Base-by-base conservation (phyloP, 192 early-diverging fungal species). In the Coemansia sp. region DNA sequence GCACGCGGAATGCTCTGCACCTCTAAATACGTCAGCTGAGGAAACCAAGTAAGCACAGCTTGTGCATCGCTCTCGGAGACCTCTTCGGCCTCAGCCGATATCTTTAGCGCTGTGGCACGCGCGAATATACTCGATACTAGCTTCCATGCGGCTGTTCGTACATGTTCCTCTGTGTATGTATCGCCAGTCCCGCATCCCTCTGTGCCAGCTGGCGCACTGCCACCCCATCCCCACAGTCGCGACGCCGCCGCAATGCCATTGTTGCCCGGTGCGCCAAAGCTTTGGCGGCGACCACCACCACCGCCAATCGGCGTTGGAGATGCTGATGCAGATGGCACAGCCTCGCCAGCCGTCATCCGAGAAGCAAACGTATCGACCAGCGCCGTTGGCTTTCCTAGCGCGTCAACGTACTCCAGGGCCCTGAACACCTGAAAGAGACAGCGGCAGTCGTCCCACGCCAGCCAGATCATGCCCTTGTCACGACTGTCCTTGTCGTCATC, bases 11-110 rank as follows among this genome's bases (percentile, higher is more conserved):
- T 71, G 41, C 68, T 52, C 56, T 71, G 68, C 7, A 68, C 43
- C 33, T 81, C 78, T 32, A 81, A 55, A 35, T 65, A 74, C 39
- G 74, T 65, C 14, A 81, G 68, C 44, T 52, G 67, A 14, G 78
- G 78, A 35, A 81, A 81, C 78, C 78, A 81, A 18, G 78, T 69
- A 65, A 81, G 36, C 8, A 81, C 78, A 0, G 72, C 78, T 39
- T 57, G 60, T 2, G 63, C 70, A n/a, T 80, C 70, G 56, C 46
- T 36, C 53, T 69, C 67, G 6, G 62, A 35, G 1, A 73, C 76
- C 38, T 80, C 76, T 40, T 73, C 76, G 6, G 70, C 70, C 43
- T 80, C 76, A 24, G 70, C 76, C 12, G 76, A 70, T 7, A 80
- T 54, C 17, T 60, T 65, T 36, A 80, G 60, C 52, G 76, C 70